Percentiles rank a stretch among this genome's conserved stretches.
phyloP scores from a whole-genome alignment of 805 yeast genomes.

The Cyberlindnera saturnus region DNA sequence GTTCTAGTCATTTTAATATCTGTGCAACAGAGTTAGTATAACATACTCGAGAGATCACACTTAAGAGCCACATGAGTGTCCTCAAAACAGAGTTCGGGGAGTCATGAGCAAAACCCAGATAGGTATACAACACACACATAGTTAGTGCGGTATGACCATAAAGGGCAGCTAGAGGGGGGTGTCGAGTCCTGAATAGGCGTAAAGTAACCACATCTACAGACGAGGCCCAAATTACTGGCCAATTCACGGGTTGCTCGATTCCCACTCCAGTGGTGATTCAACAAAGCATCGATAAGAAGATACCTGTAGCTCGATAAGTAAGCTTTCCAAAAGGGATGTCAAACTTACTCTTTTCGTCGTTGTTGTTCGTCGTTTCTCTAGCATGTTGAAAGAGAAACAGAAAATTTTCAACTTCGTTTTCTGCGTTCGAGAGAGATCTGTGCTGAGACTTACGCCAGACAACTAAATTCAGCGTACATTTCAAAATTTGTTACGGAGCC shows the following conservation, averaged over 20 bases:
- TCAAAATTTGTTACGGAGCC: too few relatives aligned
- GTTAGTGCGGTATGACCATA: background rate
- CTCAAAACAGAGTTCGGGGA: slow-evolving; percentile 26
- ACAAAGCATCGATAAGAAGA: slow-evolving; percentile 5
- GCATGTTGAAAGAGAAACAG: background rate
- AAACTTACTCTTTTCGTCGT: slow-evolving; percentile 3
- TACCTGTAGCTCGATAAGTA: slow-evolving; percentile 17
- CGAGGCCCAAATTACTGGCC: slow-evolving; percentile 8
- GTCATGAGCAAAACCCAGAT: slow-evolving; percentile 33
- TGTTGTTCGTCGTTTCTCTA: too few relatives aligned
- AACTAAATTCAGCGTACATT: background rate
- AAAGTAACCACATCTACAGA: slow-evolving; percentile 18
- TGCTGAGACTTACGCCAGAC: slow-evolving; percentile 1
- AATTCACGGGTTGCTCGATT: slow-evolving; percentile 22
- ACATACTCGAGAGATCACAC: too few relatives aligned
- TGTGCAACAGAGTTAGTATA: too few relatives aligned
- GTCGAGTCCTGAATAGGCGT: slow-evolving; percentile 21
- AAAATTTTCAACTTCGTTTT: slow-evolving; percentile 6
- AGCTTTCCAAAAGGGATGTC: background rate
- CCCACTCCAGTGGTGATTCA: slow-evolving; percentile 25
- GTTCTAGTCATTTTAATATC: slow-evolving; percentile 86
- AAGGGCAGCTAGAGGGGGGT: slow-evolving; percentile 21
- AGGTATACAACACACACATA: too few relatives aligned
- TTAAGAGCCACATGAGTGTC: slow-evolving; percentile 42
- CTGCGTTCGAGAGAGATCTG: background rate